Conservation (phyloP, 2,329 filamentous ascomycete species). For the Aureobasidium sp. region DNA sequence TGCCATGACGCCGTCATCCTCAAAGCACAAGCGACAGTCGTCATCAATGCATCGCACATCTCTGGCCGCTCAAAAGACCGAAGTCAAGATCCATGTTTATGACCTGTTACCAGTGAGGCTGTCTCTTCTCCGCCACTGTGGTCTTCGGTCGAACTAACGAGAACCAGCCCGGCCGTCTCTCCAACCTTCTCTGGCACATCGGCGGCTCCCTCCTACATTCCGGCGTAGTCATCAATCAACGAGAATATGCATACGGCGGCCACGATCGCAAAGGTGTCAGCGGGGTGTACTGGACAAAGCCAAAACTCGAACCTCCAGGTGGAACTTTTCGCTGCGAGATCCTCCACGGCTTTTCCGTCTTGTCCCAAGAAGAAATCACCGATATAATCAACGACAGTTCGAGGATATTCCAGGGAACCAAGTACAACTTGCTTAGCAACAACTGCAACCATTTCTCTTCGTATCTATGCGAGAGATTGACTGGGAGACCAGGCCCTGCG, state of each 20-base stretch:
- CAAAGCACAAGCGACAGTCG: constrained; percentile 8
- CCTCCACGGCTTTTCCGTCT: constrained; percentile 70
- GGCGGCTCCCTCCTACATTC: constrained; percentile 74
- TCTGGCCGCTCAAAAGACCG: constrained; percentile 19
- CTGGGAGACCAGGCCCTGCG: constrained; percentile 57
- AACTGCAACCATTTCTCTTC: constrained; percentile 89
- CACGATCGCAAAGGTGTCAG: constrained; percentile 63
- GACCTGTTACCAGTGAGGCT: constrained; percentile 28
- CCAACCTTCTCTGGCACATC: constrained; percentile 68
- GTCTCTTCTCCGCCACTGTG: not conserved
- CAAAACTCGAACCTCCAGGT: constrained; percentile 63
- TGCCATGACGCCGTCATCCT: not conserved
- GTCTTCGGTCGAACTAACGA: not conserved
- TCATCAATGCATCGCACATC: constrained; percentile 7
- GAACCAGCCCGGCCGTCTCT: constrained; percentile 59
- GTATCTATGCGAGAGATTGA: constrained; percentile 65
- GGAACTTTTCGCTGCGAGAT: constrained; percentile 68
- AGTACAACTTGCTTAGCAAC: constrained; percentile 71
- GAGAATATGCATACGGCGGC: constrained; percentile 79
- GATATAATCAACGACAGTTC: constrained; percentile 57
- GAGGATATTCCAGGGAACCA: constrained; percentile 63
- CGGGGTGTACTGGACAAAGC: constrained; percentile 73
- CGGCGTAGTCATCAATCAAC: constrained; percentile 70
- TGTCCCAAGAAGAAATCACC: constrained; percentile 61
- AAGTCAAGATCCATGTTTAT: constrained; percentile 30